Evolutionary conservation across 2,329 filamentous ascomycete species (phyloP).

Genomic region (Beauveria sp.): DNA sequence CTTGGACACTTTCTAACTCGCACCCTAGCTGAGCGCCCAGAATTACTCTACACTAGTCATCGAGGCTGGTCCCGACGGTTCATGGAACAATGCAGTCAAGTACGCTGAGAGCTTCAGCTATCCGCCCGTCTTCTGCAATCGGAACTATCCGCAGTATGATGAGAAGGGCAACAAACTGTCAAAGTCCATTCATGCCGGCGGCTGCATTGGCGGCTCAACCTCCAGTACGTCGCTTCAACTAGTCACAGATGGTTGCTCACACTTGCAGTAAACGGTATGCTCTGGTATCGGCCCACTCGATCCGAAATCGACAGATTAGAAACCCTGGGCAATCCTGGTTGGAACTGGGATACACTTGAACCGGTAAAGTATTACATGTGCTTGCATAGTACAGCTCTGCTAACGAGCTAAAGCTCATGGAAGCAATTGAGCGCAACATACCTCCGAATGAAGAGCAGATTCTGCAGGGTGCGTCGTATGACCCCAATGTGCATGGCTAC

Average conservation of each 20-base stretch:
- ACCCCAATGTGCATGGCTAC: constrained; percentile 24
- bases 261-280: constrained; percentile 18
- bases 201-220: constrained; percentile 19
- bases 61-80: constrained; percentile 18
- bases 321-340: constrained; percentile 18
- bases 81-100: constrained; percentile 16
- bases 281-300: constrained; percentile 18
- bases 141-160: constrained; percentile 16
- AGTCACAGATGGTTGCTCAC: neutral
- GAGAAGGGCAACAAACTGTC: constrained; percentile 14
- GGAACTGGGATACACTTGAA: constrained; percentile 27
- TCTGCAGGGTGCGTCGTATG: constrained; percentile 14
- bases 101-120: constrained; percentile 14
- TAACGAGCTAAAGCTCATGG: constrained; percentile 13
- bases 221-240: constrained; percentile 15
- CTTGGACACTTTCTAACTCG: neutral
- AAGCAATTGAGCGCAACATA: constrained; percentile 17
- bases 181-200: constrained; percentile 15
- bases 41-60: constrained; percentile 18
- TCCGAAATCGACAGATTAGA: constrained; percentile 18
- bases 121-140: constrained; percentile 16
- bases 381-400: constrained; percentile 8
- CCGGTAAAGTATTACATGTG: constrained; percentile 16
- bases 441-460: constrained; percentile 15
- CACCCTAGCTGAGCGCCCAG: constrained; percentile 14